Base-by-base conservation (phyloP, 1,139 yeast species). In the Ashbya aceris region DNA sequence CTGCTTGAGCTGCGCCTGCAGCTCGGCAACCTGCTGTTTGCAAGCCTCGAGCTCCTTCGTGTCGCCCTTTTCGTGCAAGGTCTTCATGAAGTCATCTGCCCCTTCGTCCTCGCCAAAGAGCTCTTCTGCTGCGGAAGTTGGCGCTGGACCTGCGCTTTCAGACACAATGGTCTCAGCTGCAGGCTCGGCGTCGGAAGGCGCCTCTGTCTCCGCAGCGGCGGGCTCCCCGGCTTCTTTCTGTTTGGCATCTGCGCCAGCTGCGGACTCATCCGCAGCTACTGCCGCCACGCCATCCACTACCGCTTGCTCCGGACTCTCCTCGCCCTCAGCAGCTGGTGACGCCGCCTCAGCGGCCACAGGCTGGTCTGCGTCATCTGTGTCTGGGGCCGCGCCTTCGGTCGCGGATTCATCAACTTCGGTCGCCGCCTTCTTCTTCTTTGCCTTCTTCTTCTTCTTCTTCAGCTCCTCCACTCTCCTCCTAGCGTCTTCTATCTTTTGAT, bases 401-500 rank as follows among this genome's bases (percentile, higher is more conserved):
- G 29, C 38, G 23, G 23, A 17, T 17, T 17, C 23, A 6, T 17
- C 23, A 17, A 17, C 23, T 35, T 13, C 32, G 28, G 45, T 44
- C 13, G 47, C 45, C 42, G 51, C 56, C 45, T 52, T 54, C 45
- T 54, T 55, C 42, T 52, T 52, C 42, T 50, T 52, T 46, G 56
- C 55, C 43, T 53, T 58, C 40, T 56, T 60, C 42, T 52, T 60
- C 48, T 56, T 60, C 45, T 59, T 58, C 54, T 58, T 60, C 48
- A 61, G 47, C 45, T 59, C 64, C 39, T 60, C 64, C 1, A 61
- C 64, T 37, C 62, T 52, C 44, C 54, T 61, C 41, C 65, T 55
- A 11, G 64, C 65, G 28, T 60, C 65, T 44, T 60, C 65, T 34
- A 61, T 47, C 45, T 58, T 58, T 42, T 55, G 59, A 9, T 55